Evolutionary conservation across 345 rosid species (phyloP).

Genomic region (Moringa oleifera): DNA sequence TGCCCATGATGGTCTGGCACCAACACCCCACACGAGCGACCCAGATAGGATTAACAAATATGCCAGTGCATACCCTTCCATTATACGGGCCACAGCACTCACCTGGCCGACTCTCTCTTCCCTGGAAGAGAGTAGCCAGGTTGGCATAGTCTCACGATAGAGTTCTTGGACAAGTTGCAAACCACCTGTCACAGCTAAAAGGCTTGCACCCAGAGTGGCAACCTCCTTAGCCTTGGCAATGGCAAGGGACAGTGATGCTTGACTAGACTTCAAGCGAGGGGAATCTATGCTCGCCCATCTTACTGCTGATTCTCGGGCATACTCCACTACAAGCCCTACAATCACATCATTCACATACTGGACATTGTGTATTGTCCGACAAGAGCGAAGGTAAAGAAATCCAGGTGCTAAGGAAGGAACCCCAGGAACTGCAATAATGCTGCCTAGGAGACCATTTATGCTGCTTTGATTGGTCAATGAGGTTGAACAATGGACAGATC

Average conservation of each 20-base stretch:
- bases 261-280: conserved; percentile 35
- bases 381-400: conserved; percentile 51
- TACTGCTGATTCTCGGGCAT: conserved; percentile 33
- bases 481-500: conserved; percentile 23
- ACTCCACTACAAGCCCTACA: conserved; percentile 44
- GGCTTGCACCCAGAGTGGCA: conserved; percentile 55
- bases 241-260: conserved; percentile 38
- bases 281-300: conserved; percentile 23
- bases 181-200: conserved; percentile 45
- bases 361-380: conserved; percentile 36
- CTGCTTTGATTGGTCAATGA: conserved; percentile 30
- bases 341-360: conserved; percentile 33
- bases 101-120: conserved; percentile 25
- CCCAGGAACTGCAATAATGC: conserved; percentile 21
- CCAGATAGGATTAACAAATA: conserved; percentile 38
- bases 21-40: conserved; percentile 35
- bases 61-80: conserved; percentile 61
- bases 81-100: conserved; percentile 25
- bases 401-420: conserved; percentile 46
- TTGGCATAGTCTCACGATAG: conserved; percentile 43
- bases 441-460: conserved; percentile 44
- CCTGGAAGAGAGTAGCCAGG: conserved; percentile 45
- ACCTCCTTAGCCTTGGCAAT: conserved; percentile 45
- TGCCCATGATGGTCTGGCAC: conserved; percentile 21
- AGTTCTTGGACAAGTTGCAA: conserved; percentile 38